phyloP scores from a whole-genome alignment of 2,329 filamentous ascomycete species.

The Fusarium dlaminii region DNA sequence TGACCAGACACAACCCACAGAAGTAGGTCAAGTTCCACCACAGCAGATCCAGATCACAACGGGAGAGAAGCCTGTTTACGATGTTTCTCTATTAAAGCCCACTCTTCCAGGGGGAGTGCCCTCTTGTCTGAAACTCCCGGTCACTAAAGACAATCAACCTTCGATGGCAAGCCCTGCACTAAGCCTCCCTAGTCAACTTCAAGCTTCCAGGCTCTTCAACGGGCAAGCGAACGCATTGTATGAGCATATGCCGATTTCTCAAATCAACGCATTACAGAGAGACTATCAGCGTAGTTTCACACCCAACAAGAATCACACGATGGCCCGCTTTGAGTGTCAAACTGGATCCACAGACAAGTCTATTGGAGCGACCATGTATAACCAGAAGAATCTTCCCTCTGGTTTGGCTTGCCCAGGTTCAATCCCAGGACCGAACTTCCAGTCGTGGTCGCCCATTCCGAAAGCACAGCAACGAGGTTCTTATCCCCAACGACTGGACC shows the following conservation, averaged over 20 bases:
- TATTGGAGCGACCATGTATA: constrained; percentile 3
- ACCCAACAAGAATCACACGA: not conserved
- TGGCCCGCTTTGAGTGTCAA: constrained; percentile 18
- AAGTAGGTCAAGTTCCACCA: not conserved
- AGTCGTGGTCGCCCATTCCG: not conserved
- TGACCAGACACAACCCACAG: not conserved
- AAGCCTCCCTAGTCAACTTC: not conserved
- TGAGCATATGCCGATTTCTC: constrained; percentile 5
- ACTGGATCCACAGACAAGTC: constrained; percentile 24
- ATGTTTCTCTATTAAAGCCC: not conserved
- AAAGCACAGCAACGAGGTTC: not conserved
- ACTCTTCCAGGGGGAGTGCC: not conserved
- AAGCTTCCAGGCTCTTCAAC: not conserved
- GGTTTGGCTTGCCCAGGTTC: not conserved
- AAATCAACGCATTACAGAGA: not conserved
- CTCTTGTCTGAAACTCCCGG: not conserved
- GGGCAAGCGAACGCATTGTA: not conserved
- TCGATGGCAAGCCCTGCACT: not conserved
- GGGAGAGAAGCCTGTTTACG: not conserved
- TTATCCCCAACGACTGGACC: not conserved
- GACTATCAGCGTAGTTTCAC: constrained; percentile 3
- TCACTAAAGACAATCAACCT: not conserved
- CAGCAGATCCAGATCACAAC: not conserved
- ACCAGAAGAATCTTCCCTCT: not conserved
- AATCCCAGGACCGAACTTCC: not conserved